These are phyloP conservation scores for Pseudodiploospora longispora DNA, from an alignment of 2,329 filamentous ascomycete genomes.

Conservation along the genomic window DNA sequence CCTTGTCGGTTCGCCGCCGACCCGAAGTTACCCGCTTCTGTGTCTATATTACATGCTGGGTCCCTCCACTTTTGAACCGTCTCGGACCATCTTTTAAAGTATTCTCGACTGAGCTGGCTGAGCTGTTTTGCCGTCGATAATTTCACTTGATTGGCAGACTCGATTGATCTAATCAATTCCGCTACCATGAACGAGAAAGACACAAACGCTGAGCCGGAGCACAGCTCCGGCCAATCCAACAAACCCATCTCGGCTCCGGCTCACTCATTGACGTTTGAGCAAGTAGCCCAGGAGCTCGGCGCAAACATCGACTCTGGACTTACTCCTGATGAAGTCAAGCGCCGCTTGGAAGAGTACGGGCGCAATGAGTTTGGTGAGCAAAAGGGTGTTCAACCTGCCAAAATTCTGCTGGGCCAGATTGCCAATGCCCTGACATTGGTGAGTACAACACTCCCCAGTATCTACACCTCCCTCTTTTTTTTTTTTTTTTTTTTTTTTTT, in stretches of 20 bases:
- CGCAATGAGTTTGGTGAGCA: conserved; percentile 51
- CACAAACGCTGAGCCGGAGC: conserved; percentile 14
- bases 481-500: too few species aligned
- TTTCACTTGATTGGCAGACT: too few species aligned
- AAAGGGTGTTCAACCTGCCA: conserved; percentile 50
- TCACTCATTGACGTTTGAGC: conserved; percentile 48
- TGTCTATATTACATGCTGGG: too few species aligned
- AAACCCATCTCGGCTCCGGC: conserved; percentile 51
- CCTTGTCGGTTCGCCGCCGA: too few species aligned
- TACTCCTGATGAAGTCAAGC: conserved; percentile 42
- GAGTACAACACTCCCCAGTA: conserved; percentile 8
- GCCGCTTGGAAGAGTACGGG: conserved; percentile 48
- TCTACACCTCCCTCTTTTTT: neutral
- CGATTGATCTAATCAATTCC: too few species aligned
- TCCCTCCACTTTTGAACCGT: too few species aligned
- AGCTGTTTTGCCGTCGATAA: too few species aligned
- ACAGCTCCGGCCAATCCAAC: conserved; percentile 35
- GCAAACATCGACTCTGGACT: conserved; percentile 52
- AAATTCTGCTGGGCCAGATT: conserved; percentile 58
- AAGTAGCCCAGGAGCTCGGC: conserved; percentile 45
- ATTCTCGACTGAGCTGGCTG: too few species aligned
- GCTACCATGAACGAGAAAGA: conserved; percentile 17
- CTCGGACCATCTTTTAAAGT: too few species aligned
- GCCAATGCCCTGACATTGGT: conserved; percentile 64
- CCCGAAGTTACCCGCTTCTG: too few species aligned